phyloP scores from a whole-genome alignment of 179 eudicot genomes.

The Camellia oleifera region DNA sequence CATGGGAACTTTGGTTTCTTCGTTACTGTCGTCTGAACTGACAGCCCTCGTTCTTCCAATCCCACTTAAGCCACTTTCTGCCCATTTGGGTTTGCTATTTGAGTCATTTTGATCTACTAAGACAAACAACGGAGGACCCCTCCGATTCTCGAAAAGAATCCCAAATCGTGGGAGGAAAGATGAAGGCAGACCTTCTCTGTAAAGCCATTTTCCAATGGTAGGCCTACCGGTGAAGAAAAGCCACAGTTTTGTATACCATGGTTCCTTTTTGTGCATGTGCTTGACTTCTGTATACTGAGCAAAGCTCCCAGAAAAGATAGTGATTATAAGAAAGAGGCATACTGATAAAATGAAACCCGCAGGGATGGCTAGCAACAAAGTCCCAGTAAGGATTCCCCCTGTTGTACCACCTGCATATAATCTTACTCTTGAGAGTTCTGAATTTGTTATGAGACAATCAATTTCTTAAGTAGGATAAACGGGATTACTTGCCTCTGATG shows the following conservation, averaged over 20 bases:
- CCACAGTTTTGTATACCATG: conserved; percentile 4
- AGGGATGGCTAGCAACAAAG: conserved; percentile 22
- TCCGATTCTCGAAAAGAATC: conserved; percentile 22
- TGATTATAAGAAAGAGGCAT: conserved; percentile 18
- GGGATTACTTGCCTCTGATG: conserved; percentile 18
- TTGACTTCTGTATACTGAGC: conserved; percentile 18
- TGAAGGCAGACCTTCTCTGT: conserved; percentile 16
- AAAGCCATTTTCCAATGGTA: conserved; percentile 18
- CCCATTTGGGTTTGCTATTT: conserved; percentile 1
- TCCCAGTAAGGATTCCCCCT: conserved; percentile 20
- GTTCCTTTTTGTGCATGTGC: background rate
- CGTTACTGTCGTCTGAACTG: conserved; percentile 19
- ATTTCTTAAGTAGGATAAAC: background rate
- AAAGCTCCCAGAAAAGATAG: conserved; percentile 19
- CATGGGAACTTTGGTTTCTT: conserved; percentile 13
- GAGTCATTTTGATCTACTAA: conserved; percentile 15
- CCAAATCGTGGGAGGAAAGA: conserved; percentile 20
- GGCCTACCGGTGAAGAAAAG: conserved; percentile 11
- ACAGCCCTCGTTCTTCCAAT: conserved; percentile 15
- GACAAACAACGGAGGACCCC: conserved; percentile 19
- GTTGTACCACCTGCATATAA: conserved; percentile 19
- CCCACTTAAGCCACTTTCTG: conserved; percentile 13
- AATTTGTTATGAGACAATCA: background rate
- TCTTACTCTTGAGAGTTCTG: background rate
- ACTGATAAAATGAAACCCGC: conserved; percentile 19